Evolutionary conservation across 768 basidiomycete genomes (phyloP), one percentile per base, ranked within the genome.

Genomic region (Heimioporus sp.): DNA sequence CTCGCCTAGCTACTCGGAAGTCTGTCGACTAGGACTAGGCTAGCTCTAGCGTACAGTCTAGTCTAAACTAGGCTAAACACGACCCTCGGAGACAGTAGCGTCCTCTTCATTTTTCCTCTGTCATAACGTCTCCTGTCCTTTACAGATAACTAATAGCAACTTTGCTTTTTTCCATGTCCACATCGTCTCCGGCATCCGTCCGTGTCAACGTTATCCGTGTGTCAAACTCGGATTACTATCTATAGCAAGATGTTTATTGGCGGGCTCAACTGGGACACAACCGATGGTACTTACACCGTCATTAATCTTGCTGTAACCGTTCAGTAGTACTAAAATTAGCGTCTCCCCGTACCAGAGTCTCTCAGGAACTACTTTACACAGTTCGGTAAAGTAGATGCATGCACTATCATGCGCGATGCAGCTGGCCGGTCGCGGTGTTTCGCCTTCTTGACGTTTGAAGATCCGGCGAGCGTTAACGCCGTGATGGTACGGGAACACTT

Each of bases 221-320:
- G 55, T 53, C 59, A 52, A 56, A 53, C 54, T 52, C 52, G 43
- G 49, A 46, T 59, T 59, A 42, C 56, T 60, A 62, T 74, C 69
- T 75, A 71, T 79, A 98, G 97, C 73, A 99, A 99, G 80, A 99
- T 99, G 97, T 99, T 99, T 73, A 95, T 99, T 68, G 97, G 97
- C 57, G 97, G 97, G 59, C 80, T 99, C 59, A 97, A 98, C 76
- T 99, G 97, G 97, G 96, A 98, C 73, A 98, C 97, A 64, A 96
- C 92, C 69, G 97, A 98, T 80, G 96, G 97, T 99, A 82, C 72
- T 67, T 74, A 57, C 50, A 65, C 67, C 62, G 59, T 70, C 72
- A 71, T 64, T 71, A 67, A 60, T 70, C 62, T 71, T 55, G 67
- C 48, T 62, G 52, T 60, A 55, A 51, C 57, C 61, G 58, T 63